These are phyloP conservation scores for Boletus huronensis DNA, from an alignment of 768 basidiomycete genomes.

Conservation along the genomic window DNA sequence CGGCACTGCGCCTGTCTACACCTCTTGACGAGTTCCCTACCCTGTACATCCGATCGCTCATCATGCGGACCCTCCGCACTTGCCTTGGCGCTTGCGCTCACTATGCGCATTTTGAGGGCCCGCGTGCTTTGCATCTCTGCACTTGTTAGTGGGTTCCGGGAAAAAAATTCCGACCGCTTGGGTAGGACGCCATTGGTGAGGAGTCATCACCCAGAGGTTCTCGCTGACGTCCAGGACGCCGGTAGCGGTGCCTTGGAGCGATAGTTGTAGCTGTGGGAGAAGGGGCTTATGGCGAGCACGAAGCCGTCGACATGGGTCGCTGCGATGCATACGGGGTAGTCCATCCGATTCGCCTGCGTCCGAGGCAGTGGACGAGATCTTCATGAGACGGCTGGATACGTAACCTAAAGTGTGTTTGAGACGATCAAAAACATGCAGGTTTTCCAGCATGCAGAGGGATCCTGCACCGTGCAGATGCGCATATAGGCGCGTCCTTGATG, in stretches of 20 bases:
- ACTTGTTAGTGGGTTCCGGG: constrained; percentile 19
- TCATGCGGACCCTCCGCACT: constrained; percentile 24
- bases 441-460: no score
- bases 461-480: no score
- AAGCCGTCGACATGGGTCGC: constrained; percentile 26
- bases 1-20: constrained; percentile 17
- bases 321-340: constrained; percentile 21
- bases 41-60: constrained; percentile 14
- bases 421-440: background rate
- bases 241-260: constrained; percentile 20
- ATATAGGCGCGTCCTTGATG: no score
- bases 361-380: constrained; percentile 7
- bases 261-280: constrained; percentile 27
- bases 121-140: constrained; percentile 23
- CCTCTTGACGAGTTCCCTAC: constrained; percentile 10
- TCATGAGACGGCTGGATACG: constrained; percentile 27
- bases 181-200: constrained; percentile 24
- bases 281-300: constrained; percentile 22
- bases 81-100: constrained; percentile 22
- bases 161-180: constrained; percentile 19
- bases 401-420: constrained; percentile 9
- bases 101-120: constrained; percentile 21
- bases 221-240: constrained; percentile 16
- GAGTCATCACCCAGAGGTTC: constrained; percentile 25
- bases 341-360: background rate